Conservation (phyloP, 805 yeast genomes). For the Wickerhamiella azymoides region DNA sequence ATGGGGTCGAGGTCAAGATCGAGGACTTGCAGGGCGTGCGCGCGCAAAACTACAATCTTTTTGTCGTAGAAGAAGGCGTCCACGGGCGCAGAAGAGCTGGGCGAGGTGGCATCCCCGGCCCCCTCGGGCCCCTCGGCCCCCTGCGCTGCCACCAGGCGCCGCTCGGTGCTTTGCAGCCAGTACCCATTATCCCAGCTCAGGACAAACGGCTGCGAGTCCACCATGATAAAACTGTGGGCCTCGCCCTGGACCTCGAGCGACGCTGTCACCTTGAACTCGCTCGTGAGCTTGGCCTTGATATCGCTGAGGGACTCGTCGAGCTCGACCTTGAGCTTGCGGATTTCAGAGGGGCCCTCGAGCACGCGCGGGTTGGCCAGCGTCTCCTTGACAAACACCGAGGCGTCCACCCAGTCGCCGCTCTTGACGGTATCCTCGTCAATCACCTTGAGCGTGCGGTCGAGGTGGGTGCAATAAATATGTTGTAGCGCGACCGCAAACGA, state of each 20-base stretch:
- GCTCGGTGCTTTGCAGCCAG: neutral
- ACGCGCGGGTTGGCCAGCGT: neutral
- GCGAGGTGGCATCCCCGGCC: no score
- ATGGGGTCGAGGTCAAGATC: neutral
- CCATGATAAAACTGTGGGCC: neutral
- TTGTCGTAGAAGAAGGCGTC: neutral
- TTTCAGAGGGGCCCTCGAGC: neutral
- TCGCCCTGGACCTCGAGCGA: neutral
- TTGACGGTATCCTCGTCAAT: neutral
- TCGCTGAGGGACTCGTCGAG: neutral
- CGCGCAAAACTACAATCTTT: neutral
- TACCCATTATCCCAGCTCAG: neutral
- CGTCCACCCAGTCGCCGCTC: conserved; percentile 1
- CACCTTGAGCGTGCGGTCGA: conserved; percentile 5
- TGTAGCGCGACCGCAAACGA: conserved; percentile 6
- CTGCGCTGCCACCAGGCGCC: neutral
- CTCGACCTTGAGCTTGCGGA: neutral
- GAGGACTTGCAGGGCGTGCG: neutral
- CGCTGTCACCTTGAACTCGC: neutral
- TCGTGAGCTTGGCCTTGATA: neutral
- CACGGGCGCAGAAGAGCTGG: no score
- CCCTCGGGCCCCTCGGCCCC: no score
- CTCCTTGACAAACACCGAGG: neutral
- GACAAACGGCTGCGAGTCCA: neutral
- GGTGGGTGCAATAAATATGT: neutral